A percentile compares a stretch with the other conserved stretches of the same genome.
phyloP scores from a whole-genome alignment of 2,329 filamentous ascomycete species.

The Westerdykella ornata region DNA sequence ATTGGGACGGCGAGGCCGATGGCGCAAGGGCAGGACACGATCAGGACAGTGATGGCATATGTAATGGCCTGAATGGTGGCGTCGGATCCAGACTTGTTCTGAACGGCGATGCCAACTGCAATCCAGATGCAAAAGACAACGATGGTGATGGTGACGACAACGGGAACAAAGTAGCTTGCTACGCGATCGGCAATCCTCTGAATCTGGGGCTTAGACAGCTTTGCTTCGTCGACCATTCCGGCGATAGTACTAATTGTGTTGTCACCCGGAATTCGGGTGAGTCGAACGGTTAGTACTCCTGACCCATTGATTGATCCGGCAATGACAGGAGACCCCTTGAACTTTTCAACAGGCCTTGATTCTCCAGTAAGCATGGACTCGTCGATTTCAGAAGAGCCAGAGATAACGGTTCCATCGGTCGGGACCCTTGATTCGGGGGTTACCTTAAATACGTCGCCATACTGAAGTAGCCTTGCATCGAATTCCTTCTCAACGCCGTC shows the following conservation, averaged over 20 bases:
- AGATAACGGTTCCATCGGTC: slow-evolving; percentile 62
- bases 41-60: slow-evolving; percentile 64
- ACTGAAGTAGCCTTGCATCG: slow-evolving; percentile 62
- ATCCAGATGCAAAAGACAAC: slow-evolving; percentile 61
- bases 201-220: slow-evolving; percentile 59
- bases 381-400: slow-evolving; percentile 59
- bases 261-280: slow-evolving; percentile 58
- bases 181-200: slow-evolving; percentile 64
- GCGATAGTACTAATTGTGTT: slow-evolving; percentile 68
- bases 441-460: slow-evolving; percentile 61
- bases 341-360: slow-evolving; percentile 54
- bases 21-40: slow-evolving; percentile 73
- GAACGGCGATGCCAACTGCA: slow-evolving; percentile 46
- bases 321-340: slow-evolving; percentile 48
- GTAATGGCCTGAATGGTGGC: slow-evolving; percentile 59
- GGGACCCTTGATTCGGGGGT: slow-evolving; percentile 53
- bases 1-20: slow-evolving; percentile 71
- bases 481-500: slow-evolving; percentile 46
- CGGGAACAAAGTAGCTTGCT: slow-evolving; percentile 63
- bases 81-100: slow-evolving; percentile 35
- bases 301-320: slow-evolving; percentile 58
- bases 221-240: slow-evolving; percentile 64
- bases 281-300: slow-evolving; percentile 44
- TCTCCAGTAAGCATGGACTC: slow-evolving; percentile 78
- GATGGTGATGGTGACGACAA: slow-evolving; percentile 52